These are phyloP conservation scores for Neurospora sp. DNA, from an alignment of 495 filamentous ascomycete genomes.

Conservation along the genomic window DNA sequence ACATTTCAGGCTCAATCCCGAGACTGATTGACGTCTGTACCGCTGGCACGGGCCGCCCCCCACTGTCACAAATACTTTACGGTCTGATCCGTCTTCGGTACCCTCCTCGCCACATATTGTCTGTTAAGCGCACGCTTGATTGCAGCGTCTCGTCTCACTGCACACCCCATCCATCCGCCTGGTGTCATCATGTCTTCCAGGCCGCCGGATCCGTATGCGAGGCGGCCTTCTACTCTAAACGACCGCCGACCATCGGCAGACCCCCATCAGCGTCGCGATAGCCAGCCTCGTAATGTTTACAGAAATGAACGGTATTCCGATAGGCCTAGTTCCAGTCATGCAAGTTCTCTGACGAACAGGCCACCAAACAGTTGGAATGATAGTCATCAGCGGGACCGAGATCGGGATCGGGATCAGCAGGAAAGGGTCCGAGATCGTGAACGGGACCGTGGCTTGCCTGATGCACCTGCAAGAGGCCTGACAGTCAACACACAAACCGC, in stretches of 20 bases:
- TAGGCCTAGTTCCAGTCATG: not conserved
- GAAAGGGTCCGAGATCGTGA: not conserved
- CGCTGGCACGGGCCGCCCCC: not conserved
- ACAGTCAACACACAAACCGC: not conserved
- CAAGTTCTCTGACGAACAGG: not conserved
- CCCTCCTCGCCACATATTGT: not conserved
- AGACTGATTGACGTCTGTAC: not conserved
- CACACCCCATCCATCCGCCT: not conserved
- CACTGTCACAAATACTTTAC: not conserved
- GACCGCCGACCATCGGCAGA: slow-evolving; percentile 10
- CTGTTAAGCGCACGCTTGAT: not conserved
- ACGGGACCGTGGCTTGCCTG: not conserved
- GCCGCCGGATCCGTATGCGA: slow-evolving; percentile 9
- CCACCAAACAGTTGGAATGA: slow-evolving; percentile 1
- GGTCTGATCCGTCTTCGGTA: not conserved
- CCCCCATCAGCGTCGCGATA: slow-evolving; percentile 7
- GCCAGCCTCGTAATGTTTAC: not conserved
- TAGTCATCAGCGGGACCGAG: not conserved
- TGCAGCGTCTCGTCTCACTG: not conserved
- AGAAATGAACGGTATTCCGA: slow-evolving; percentile 5
- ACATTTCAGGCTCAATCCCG: not conserved
- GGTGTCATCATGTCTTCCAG: slow-evolving; percentile 14
- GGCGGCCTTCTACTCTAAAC: slow-evolving; percentile 11
- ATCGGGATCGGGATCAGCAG: not conserved
- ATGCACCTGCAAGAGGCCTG: not conserved